Conservation (phyloP, 2,329 filamentous ascomycete genomes). For the Phyllachora maydis region DNA sequence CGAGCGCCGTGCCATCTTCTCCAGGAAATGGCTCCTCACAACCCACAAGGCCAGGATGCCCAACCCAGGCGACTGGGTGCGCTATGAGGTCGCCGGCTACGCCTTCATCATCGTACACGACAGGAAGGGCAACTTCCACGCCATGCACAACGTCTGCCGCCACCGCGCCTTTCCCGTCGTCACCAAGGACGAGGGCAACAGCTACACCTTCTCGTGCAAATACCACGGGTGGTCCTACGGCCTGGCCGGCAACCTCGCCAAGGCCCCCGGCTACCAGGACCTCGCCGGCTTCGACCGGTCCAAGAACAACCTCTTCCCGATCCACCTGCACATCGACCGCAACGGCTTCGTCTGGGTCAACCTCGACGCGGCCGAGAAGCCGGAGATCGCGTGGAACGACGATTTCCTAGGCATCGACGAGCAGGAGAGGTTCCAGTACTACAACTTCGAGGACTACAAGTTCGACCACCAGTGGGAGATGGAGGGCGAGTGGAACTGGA, state of each 20-base stretch:
- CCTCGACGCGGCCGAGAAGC: conserved; percentile 21
- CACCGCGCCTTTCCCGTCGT: conserved; percentile 40
- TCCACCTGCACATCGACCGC: conserved; percentile 29
- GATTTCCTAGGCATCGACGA: conserved; percentile 27
- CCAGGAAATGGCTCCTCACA: conserved; percentile 31
- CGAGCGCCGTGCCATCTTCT: conserved; percentile 34
- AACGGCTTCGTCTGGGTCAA: conserved; percentile 39
- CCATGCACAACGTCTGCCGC: conserved; percentile 41
- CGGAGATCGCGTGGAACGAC: conserved; percentile 25
- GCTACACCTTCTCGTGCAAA: conserved; percentile 32
- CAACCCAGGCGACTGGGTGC: conserved; percentile 33
- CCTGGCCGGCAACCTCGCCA: conserved; percentile 32
- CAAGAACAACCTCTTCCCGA: conserved; percentile 31
- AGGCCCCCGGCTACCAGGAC: conserved; percentile 36
- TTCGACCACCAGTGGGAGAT: conserved; percentile 38
- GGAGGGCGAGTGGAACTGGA: conserved; percentile 38
- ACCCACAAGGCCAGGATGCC: conserved; percentile 28
- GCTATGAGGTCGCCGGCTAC: conserved; percentile 31
- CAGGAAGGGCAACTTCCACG: conserved; percentile 28
- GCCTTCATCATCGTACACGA: conserved; percentile 30
- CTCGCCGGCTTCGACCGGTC: conserved; percentile 32
- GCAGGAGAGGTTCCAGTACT: conserved; percentile 18
- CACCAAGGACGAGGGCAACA: conserved; percentile 24
- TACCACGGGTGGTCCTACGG: conserved; percentile 46
- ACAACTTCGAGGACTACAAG: conserved; percentile 28